Conservation (phyloP, 768 basidiomycete genomes). For the Tulasnella sp. region DNA sequence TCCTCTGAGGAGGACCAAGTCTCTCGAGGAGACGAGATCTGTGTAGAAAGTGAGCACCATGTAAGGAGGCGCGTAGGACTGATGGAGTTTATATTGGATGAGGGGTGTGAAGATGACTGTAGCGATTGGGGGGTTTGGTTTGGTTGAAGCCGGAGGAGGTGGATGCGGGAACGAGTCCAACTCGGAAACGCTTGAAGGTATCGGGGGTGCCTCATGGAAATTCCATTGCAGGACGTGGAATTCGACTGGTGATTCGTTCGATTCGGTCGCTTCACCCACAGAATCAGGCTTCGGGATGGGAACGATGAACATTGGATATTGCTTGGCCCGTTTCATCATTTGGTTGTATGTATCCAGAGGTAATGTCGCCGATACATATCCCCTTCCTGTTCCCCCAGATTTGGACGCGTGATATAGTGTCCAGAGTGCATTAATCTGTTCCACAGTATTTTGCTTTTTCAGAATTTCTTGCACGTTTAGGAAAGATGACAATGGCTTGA, state of each 20-base stretch:
- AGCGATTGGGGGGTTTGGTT: slow-evolving; percentile 28
- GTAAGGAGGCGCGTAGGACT: slow-evolving; percentile 79
- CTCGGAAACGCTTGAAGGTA: slow-evolving; percentile 34
- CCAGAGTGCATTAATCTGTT: slow-evolving; percentile 76
- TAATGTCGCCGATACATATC: slow-evolving; percentile 73
- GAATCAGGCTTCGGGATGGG: slow-evolving; percentile 44
- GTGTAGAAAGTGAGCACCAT: slow-evolving; percentile 86
- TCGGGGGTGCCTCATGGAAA: slow-evolving; percentile 58
- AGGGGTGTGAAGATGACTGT: slow-evolving; percentile 88
- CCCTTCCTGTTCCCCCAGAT: slow-evolving; percentile 66
- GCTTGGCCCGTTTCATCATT: slow-evolving; percentile 48
- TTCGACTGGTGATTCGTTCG: slow-evolving; percentile 40
- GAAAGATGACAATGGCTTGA: slow-evolving; percentile 66
- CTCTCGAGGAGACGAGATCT: slow-evolving; percentile 68
- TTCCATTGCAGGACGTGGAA: slow-evolving; percentile 86
- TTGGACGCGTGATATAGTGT: slow-evolving; percentile 75
- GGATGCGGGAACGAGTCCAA: slow-evolving; percentile 30
- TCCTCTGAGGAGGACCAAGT: slow-evolving; percentile 73
- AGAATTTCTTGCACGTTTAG: slow-evolving; percentile 63
- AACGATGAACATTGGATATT: slow-evolving; percentile 68
- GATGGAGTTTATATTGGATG: slow-evolving; percentile 80
- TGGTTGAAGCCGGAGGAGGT: slow-evolving; percentile 22
- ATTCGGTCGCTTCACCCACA: slow-evolving; percentile 19
- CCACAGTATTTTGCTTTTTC: slow-evolving; percentile 50
- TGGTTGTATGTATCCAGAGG: slow-evolving; percentile 57